phyloP scores from a whole-genome alignment of 108 stramenopile genomes.

The Hondaea fermentalgiana region DNA sequence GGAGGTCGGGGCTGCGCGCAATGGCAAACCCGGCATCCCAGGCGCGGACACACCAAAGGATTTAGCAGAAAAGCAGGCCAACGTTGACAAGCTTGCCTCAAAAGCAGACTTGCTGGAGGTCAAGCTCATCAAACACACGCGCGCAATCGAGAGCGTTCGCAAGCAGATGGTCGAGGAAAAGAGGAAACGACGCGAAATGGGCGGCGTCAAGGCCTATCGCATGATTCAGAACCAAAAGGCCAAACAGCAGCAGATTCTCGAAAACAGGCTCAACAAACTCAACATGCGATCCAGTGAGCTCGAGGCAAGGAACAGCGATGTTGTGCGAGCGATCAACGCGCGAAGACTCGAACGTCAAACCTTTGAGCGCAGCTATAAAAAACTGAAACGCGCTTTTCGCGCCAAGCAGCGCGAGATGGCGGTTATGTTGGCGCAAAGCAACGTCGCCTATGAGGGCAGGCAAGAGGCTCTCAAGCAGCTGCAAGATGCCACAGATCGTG shows the following conservation, averaged over 20 bases:
- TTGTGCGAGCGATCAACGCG: conserved; percentile 65
- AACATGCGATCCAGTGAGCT: conserved; percentile 68
- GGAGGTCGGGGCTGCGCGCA: too few species aligned
- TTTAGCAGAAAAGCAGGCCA: not conserved
- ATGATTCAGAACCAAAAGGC: conserved; percentile 57
- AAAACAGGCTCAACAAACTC: conserved; percentile 69
- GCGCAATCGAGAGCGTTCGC: not conserved
- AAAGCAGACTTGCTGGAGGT: not conserved
- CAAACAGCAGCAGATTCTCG: conserved; percentile 65
- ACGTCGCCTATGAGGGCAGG: conserved; percentile 67
- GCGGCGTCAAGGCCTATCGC: conserved; percentile 66
- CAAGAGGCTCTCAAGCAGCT: conserved; percentile 69
- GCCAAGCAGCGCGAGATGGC: conserved; percentile 72
- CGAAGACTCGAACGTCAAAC: conserved; percentile 66
- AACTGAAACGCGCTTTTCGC: conserved; percentile 46
- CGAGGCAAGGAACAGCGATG: conserved; percentile 56
- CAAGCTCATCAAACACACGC: not conserved
- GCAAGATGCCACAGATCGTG: conserved; percentile 62
- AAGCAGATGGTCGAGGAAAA: not conserved
- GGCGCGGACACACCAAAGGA: not conserved
- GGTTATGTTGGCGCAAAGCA: conserved; percentile 64
- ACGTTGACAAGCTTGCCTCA: not conserved
- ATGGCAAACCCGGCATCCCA: not conserved
- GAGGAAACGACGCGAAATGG: conserved; percentile 57
- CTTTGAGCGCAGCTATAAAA: conserved; percentile 69